Evolutionary conservation across 1,139 yeast genomes (phyloP), one percentile per base, ranked within the genome.

Genomic region (Sugiyamaella novakii): DNA sequence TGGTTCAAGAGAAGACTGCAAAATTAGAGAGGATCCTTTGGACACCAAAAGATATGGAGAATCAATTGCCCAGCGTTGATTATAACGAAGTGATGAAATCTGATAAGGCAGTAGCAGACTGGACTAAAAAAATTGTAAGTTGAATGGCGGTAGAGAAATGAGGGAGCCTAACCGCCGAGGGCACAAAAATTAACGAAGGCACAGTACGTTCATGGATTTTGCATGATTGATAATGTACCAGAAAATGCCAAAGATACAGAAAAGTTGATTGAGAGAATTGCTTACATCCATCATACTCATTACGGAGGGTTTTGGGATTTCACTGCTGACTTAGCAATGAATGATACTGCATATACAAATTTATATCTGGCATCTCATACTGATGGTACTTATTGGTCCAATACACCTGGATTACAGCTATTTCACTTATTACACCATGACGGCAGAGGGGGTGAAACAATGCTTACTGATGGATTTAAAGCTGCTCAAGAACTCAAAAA

Each of bases 301-400:
- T 84, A 84, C 55, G 91, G 89, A 22, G 89, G 87, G 3, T 84
- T 84, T 66, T 84, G 91, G 89, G 89, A 83, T 59, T 84, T 84
- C 63, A 84, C 91, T 18, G 77, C 87, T 11, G 87, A 84, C 62
- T 70, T 84, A 60, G 75, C 83, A 39, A 83, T 80, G 68, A 79
- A 80, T 50, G 92, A 84, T 62, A 82, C 88, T 2, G 92, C 91
- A 2, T 84, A 84, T 63, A 83, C 89, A 19, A 81, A 82, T 60
- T 72, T 83, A 53, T 85, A 81, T 56, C 78, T 84, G 52, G 79
- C 80, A 14, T 70, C 80, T 17, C 92, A 84, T 61, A 83, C 89
- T 2, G 91, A 84, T 63, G 91, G 91, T 1, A 84, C 91, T 1
- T 84, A 84, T 62, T 84, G 88, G 87, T 75, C 83, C 12, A 85